phyloP scores from a whole-genome alignment of 345 rosid genomes.

The Populus alba region DNA sequence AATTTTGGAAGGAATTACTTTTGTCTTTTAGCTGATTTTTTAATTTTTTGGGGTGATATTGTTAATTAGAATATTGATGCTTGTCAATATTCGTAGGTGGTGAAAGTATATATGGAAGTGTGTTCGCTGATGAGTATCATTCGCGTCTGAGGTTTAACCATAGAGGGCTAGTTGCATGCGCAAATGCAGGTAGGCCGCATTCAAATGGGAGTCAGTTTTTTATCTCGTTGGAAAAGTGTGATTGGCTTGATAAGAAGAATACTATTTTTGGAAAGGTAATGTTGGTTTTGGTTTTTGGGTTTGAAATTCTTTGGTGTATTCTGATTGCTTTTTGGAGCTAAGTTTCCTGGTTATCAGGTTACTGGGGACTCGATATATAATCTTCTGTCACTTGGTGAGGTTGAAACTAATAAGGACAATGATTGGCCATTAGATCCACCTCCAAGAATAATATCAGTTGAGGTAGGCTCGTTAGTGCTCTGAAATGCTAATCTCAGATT shows the following conservation, averaged over 20 bases:
- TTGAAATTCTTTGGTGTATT: not conserved
- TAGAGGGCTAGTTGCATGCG: slow-evolving; percentile 89
- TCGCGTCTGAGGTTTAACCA: slow-evolving; percentile 86
- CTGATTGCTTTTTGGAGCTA: slow-evolving; percentile 6
- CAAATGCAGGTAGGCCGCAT: slow-evolving; percentile 75
- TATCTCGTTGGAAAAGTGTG: slow-evolving; percentile 81
- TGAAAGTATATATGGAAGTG: slow-evolving; percentile 75
- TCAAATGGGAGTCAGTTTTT: slow-evolving; percentile 96
- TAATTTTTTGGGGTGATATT: not conserved
- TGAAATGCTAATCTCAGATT: not conserved
- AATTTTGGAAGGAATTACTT: no score
- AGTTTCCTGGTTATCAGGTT: slow-evolving; percentile 42
- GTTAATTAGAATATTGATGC: not conserved
- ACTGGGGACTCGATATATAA: slow-evolving; percentile 87
- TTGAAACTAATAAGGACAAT: slow-evolving; percentile 71
- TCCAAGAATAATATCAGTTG: slow-evolving; percentile 69
- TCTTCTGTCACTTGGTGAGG: slow-evolving; percentile 70
- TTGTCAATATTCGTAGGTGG: slow-evolving; percentile 48
- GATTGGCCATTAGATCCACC: slow-evolving; percentile 82
- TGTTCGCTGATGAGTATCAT: slow-evolving; percentile 78
- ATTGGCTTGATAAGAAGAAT: slow-evolving; percentile 80
- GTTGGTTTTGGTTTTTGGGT: not conserved
- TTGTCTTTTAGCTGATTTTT: not conserved
- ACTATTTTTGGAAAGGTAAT: slow-evolving; percentile 91
- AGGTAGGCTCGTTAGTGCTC: slow-evolving; percentile 41